Evolutionary conservation across 306 rosid genomes (phyloP).

Genomic region (Cucumis melo): DNA sequence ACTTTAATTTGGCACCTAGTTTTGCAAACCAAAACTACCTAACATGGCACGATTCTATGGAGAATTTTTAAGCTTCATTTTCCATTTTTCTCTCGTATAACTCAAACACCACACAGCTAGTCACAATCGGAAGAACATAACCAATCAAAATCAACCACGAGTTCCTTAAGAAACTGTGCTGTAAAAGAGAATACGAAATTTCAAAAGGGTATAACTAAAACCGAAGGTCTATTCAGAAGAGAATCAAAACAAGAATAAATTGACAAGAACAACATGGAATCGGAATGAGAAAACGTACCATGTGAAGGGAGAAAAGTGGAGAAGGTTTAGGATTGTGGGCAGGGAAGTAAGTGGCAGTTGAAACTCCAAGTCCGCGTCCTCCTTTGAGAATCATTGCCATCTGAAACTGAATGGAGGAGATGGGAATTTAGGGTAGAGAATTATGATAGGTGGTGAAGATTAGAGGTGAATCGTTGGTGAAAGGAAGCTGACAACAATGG

Average conservation of each 20-base stretch:
- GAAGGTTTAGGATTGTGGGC: slow-evolving; percentile 32
- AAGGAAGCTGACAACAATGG: not conserved
- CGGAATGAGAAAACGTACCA: not conserved
- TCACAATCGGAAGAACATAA: not conserved
- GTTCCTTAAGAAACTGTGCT: not conserved
- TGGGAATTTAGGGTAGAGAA: no score
- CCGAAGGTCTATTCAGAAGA: not conserved
- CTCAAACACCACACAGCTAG: not conserved
- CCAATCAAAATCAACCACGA: not conserved
- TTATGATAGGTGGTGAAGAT: not conserved
- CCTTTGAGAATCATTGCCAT: slow-evolving; percentile 54
- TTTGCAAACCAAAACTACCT: not conserved
- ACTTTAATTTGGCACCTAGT: not conserved
- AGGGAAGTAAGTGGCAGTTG: slow-evolving; percentile 36
- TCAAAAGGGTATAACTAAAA: not conserved
- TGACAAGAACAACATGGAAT: not conserved
- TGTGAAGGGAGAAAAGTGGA: not conserved
- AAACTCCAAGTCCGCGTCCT: slow-evolving; percentile 30
- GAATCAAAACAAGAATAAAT: slow-evolving; percentile 26
- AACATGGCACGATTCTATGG: not conserved
- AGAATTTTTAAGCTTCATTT: not conserved
- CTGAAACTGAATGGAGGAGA: slow-evolving; percentile 12
- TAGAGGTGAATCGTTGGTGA: not conserved
- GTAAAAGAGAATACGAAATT: not conserved
- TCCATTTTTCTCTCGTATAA: not conserved